Base-by-base conservation (phyloP, 192 early-diverging fungal species). In the Backusella morwellensis region DNA sequence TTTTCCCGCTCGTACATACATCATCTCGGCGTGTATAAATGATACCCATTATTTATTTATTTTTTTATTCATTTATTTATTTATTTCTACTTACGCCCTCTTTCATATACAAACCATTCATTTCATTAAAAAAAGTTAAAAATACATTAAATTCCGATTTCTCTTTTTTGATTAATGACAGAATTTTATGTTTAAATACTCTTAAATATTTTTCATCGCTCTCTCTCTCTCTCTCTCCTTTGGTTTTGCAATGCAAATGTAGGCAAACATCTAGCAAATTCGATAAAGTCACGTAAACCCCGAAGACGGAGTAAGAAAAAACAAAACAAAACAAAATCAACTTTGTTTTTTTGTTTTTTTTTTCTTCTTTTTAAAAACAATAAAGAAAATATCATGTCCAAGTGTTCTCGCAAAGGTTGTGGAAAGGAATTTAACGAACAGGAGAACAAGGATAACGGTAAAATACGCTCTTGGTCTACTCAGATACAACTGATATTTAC, bases 371-470 rank as follows among this genome's bases (percentile, higher is more conserved):
- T 34, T 26, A 3, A 41, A 42, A 26, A 26, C 21, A 26, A 4
- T 19, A 50, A 19, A 44, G 12, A 59, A 59, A 40, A 40, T 66
- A 86, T 47, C 63, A 89, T 89, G 88, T 83, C 85, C 54, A 82
- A 82, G 56, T 95, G 94, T 76, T 91, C 91, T 75, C 91, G 88
- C 73, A 90, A 88, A 83, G 95, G 96, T 54, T 99, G 98, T 82
- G 95, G 93, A 77, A 91, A 97, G 83, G 81, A 88, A 32, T 99
- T 90, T 80, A 86, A 91, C 35, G 93, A 93, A 72, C 84, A 86
- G 2, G 83, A 87, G 23, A 97, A 97, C 79, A 81, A 85, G 47
- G 87, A 93, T 72, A 90, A 89, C 47, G 72, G 82, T 83, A 77
- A 77, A 35, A 23, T 21, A 34, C 23, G 2, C 34, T 12, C n/a